Conservation (phyloP, 2,329 filamentous ascomycete species). For the Pseudomassariella vexata region DNA sequence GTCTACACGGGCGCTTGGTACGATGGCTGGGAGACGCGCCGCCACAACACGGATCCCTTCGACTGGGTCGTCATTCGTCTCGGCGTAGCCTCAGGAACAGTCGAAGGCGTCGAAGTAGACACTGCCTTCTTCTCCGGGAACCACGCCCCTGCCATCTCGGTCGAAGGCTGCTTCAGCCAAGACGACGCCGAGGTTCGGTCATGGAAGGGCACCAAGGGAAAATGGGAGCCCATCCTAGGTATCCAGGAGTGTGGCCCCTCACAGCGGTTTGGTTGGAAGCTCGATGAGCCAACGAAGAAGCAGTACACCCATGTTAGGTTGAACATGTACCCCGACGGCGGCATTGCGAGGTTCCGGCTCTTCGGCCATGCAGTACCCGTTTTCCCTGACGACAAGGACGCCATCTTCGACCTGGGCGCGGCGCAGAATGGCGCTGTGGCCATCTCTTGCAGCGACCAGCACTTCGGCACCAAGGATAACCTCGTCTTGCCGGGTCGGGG, state of each 20-base stretch:
- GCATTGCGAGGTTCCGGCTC: constrained; percentile 73
- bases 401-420: constrained; percentile 69
- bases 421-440: constrained; percentile 75
- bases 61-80: constrained; percentile 64
- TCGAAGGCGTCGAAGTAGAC: constrained; percentile 73
- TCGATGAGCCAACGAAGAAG: constrained; percentile 53
- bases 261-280: constrained; percentile 67
- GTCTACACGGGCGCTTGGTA: constrained; percentile 66
- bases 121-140: constrained; percentile 80
- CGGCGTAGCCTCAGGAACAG: constrained; percentile 64
- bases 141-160: constrained; percentile 72
- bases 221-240: constrained; percentile 68
- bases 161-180: constrained; percentile 67
- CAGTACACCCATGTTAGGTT: constrained; percentile 74
- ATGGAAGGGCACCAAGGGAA: constrained; percentile 52
- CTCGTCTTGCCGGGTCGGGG: constrained; percentile 72
- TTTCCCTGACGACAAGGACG: constrained; percentile 60
- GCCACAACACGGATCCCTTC: constrained; percentile 59
- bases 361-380: constrained; percentile 73
- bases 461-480: constrained; percentile 79
- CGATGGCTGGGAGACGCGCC: constrained; percentile 64
- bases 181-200: constrained; percentile 59
- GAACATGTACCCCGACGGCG: constrained; percentile 82
- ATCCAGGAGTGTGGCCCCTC: constrained; percentile 68
- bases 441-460: constrained; percentile 72